Conservation (phyloP, 2,329 filamentous ascomycete genomes). For the Botrytis squamosa region DNA sequence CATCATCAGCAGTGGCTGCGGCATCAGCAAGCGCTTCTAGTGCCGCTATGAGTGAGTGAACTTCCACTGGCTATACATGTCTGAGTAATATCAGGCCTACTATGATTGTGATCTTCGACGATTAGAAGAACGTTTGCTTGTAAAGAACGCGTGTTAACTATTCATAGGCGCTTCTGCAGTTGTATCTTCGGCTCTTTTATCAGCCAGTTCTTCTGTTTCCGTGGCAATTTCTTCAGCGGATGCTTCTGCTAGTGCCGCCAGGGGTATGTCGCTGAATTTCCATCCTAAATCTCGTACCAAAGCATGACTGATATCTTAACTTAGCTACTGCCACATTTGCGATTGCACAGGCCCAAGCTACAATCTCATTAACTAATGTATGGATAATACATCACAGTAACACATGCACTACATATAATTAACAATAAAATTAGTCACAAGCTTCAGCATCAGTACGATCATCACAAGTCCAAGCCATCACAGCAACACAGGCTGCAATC, state of each 20-base stretch:
- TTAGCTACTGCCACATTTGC: not conserved
- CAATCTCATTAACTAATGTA: not conserved
- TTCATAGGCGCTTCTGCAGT: not conserved
- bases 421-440: not conserved
- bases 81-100: not conserved
- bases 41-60: not conserved
- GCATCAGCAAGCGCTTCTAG: not conserved
- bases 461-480: not conserved
- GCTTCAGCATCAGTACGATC: not conserved
- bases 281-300: fast-evolving
- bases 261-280: not conserved
- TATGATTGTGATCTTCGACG: not conserved
- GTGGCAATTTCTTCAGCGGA: not conserved
- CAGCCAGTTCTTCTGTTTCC: not conserved
- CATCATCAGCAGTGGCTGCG: not conserved
- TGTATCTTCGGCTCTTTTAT: not conserved
- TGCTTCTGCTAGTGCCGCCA: not conserved
- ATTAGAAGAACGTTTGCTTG: not conserved
- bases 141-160: not conserved
- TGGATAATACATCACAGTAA: not conserved
- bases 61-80: not conserved
- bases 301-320: not conserved
- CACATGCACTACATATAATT: not conserved
- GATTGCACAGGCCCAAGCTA: not conserved
- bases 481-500: not conserved